Evolutionary conservation across 2,329 filamentous ascomycete species (phyloP), one percentile per base, ranked within the genome.

Genomic region (Fusarium lateritium): DNA sequence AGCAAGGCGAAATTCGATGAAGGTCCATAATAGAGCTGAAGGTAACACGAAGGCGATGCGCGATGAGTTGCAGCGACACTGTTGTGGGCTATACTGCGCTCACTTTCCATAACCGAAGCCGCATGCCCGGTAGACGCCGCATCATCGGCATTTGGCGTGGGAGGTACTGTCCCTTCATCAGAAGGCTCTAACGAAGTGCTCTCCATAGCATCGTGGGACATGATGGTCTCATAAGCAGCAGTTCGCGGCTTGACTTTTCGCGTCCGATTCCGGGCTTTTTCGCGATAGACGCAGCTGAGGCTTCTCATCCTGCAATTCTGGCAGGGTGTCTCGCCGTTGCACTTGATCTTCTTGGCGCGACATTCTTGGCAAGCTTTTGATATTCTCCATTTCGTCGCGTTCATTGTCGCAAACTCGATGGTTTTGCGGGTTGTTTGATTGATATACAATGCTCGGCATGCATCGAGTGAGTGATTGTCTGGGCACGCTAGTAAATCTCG

Each of bases 61-160:
- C 80, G 79, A 65, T 84, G 82, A 10, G 81, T 83, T 21, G 82
- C 82, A 5, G 82, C 81, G n/a, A 84, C 82, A 57, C 82, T 83
- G 53, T 72, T 73, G 59, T 78, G 80, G 53, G 81, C 79, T 58
- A 76, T 72, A 67, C 71, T 75, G 46, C 72, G 64, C 55, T 75
- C 71, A 31, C 70, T 68, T 22, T 62, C 71, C 50, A 62, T 56
- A 7, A 62, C 67, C 26, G 71, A 66, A 10, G 45, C 49, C 4
- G 59, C 26, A 21, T 56, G 52, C 6, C 62, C 56, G 14, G 40
- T 38, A 21, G 61, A 63, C 6, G 50, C 56, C 15, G 56, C 34
- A 14, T 51, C 56, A 22, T 69, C 70, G 15, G 54, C 56, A 22
- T 46, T 65, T n/a, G 71, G 67, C 15, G 70, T 73, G 2, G 59